phyloP scores from a whole-genome alignment of 495 filamentous ascomycete species.

The Tirmania nivea region DNA sequence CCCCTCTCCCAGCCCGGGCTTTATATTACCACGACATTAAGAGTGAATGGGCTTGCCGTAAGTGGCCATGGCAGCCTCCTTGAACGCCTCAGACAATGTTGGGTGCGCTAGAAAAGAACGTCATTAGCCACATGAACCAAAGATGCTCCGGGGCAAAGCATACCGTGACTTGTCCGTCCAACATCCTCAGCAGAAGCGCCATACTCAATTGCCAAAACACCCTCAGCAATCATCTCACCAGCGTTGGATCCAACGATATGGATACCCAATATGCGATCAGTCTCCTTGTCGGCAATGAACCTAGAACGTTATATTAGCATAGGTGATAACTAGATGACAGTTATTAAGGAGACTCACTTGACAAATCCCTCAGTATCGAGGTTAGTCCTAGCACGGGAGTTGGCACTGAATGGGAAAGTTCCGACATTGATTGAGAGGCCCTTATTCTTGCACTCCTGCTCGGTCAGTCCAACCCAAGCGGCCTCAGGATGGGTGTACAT shows the following conservation, averaged over 20 bases:
- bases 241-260: conserved; percentile 94
- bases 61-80: conserved; percentile 97
- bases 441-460: conserved; percentile 79
- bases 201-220: conserved; percentile 85
- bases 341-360: conserved; percentile 30
- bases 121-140: conserved; percentile 1
- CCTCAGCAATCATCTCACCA: conserved; percentile 98
- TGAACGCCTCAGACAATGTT: conserved; percentile 91
- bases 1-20: not conserved
- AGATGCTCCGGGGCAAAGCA: not conserved
- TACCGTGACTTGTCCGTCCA: conserved; percentile 71
- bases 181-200: conserved; percentile 90
- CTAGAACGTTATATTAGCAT: conserved; percentile 1
- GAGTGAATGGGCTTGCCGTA: conserved; percentile 94
- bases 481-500: conserved; percentile 99
- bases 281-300: conserved; percentile 88
- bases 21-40: conserved; percentile 26
- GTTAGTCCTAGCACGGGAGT: conserved; percentile 97
- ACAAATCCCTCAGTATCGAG: conserved; percentile 89
- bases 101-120: conserved; percentile 42
- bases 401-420: conserved; percentile 90
- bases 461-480: conserved; percentile 95
- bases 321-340: not conserved
- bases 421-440: conserved; percentile 79
- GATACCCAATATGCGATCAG: conserved; percentile 79